These are phyloP conservation scores for Thalassiosira hispida DNA, from an alignment of 352 stramenopile species.

Conservation along the genomic window DNA sequence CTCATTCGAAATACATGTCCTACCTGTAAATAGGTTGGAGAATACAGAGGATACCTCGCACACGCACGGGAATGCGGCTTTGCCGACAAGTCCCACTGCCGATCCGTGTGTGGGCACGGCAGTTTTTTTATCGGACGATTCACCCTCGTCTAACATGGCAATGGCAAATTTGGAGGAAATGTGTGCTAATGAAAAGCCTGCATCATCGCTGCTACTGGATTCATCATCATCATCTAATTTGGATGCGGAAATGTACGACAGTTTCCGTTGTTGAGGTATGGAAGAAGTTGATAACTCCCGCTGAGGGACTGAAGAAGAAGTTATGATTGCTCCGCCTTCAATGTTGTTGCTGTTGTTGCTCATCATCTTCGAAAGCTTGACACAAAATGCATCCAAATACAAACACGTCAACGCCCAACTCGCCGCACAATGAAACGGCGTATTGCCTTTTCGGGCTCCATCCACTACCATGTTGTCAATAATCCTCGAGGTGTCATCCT, in stretches of 20 bases:
- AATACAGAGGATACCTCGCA: constrained; percentile 70
- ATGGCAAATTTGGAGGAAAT: constrained; percentile 56
- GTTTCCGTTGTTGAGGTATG: background rate
- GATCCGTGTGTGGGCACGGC: constrained; percentile 42
- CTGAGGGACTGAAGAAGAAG: too few relatives aligned
- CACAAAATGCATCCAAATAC: constrained; percentile 54
- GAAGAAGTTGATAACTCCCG: too few relatives aligned
- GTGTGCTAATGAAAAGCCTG: constrained; percentile 26
- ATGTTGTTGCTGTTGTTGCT: background rate
- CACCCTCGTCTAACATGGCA: constrained; percentile 44
- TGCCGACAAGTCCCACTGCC: constrained; percentile 65
- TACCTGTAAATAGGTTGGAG: constrained; percentile 59
- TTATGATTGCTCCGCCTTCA: background rate
- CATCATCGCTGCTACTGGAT: constrained; percentile 2
- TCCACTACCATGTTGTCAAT: constrained; percentile 44
- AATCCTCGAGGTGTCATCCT: constrained; percentile 19
- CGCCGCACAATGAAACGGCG: constrained; percentile 49
- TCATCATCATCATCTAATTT: constrained; percentile 9
- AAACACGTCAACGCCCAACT: constrained; percentile 45
- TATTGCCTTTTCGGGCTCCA: constrained; percentile 21
- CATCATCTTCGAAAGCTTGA: constrained; percentile 38
- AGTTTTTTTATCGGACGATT: constrained; percentile 25
- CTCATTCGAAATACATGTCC: constrained; percentile 58
- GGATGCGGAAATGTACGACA: constrained; percentile 29
- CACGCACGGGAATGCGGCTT: constrained; percentile 77